Conservation (phyloP, 768 basidiomycete species). For the Trametes villosa region DNA sequence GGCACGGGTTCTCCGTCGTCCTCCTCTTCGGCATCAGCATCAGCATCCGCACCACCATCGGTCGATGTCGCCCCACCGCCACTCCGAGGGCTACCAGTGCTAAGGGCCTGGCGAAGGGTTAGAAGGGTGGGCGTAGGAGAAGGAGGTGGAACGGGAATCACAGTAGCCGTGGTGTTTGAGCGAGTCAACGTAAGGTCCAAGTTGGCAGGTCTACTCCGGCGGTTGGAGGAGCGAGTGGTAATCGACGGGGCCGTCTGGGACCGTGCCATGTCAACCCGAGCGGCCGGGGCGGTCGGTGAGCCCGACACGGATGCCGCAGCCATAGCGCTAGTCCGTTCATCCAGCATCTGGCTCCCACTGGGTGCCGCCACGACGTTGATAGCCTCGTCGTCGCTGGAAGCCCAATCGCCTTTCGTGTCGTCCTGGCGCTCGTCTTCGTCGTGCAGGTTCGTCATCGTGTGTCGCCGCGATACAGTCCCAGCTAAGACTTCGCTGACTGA, state of each 20-base stretch:
- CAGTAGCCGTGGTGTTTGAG: slow-evolving; percentile 41
- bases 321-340: slow-evolving; percentile 77
- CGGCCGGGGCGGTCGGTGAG: slow-evolving; percentile 24
- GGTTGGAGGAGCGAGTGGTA: slow-evolving; percentile 44
- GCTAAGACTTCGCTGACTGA: slow-evolving; percentile 68
- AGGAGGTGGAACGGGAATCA: slow-evolving; percentile 44
- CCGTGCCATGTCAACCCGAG: slow-evolving; percentile 33
- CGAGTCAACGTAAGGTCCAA: slow-evolving; percentile 52
- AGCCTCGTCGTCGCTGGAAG: slow-evolving; percentile 83
- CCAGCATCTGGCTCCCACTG: slow-evolving; percentile 79
- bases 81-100: slow-evolving; percentile 43
- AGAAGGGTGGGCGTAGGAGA: slow-evolving; percentile 67
- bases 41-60: slow-evolving; percentile 53
- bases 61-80: slow-evolving; percentile 13
- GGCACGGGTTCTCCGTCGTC: slow-evolving; percentile 38
- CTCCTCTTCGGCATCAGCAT: slow-evolving; percentile 51
- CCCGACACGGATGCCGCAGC: slow-evolving; percentile 39
- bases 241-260: slow-evolving; percentile 31
- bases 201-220: slow-evolving; percentile 65
- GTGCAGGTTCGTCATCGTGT: slow-evolving; percentile 34
- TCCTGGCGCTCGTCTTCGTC: slow-evolving; percentile 34
- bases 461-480: slow-evolving; percentile 45
- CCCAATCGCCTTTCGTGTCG: slow-evolving; percentile 65
- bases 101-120: slow-evolving; percentile 67
- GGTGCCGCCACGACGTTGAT: slow-evolving; percentile 84